phyloP scores from a whole-genome alignment of 352 stramenopile species.

The Blastocystis sp. region DNA sequence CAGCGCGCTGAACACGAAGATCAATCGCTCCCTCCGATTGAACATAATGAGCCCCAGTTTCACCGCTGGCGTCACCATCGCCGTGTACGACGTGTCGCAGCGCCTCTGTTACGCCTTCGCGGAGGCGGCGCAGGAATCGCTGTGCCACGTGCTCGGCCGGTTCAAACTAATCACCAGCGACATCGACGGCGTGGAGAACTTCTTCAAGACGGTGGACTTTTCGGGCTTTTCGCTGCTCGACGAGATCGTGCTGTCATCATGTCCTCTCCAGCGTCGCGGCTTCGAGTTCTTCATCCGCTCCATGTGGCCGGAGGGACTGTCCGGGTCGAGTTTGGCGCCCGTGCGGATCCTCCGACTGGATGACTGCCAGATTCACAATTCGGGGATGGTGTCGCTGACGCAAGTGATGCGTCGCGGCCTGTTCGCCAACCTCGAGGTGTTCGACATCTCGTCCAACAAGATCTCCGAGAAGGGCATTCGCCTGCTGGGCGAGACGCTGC shows the following conservation, averaged over 20 bases:
- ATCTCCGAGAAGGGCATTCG: slow-evolving; percentile 41
- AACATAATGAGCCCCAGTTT: slow-evolving; percentile 25
- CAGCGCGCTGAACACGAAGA: slow-evolving; percentile 37
- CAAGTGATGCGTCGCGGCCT: slow-evolving; percentile 29
- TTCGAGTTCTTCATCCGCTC: slow-evolving; percentile 65
- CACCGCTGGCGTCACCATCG: slow-evolving; percentile 16
- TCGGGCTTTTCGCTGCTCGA: slow-evolving; percentile 35
- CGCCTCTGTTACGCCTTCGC: slow-evolving; percentile 60
- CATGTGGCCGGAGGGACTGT: slow-evolving; percentile 56
- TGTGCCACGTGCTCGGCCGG: slow-evolving; percentile 24
- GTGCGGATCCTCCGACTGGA: slow-evolving; percentile 16
- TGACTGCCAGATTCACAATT: slow-evolving; percentile 33
- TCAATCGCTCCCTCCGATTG: slow-evolving; percentile 31
- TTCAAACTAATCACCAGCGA: slow-evolving; percentile 32
- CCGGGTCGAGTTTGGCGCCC: neutral
- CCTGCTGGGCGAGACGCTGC: neutral
- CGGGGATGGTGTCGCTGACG: slow-evolving; percentile 31
- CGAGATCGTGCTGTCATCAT: slow-evolving; percentile 33
- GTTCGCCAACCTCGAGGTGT: slow-evolving; percentile 54
- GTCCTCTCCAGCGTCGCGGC: slow-evolving; percentile 43
- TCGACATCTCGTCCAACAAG: slow-evolving; percentile 68
- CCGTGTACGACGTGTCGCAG: slow-evolving; percentile 45
- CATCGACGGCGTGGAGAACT: slow-evolving; percentile 52
- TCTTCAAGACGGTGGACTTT: slow-evolving; percentile 71
- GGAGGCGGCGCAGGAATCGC: slow-evolving; percentile 35